Conservation (phyloP, 1,139 yeast genomes). For the Pichia sp. region DNA sequence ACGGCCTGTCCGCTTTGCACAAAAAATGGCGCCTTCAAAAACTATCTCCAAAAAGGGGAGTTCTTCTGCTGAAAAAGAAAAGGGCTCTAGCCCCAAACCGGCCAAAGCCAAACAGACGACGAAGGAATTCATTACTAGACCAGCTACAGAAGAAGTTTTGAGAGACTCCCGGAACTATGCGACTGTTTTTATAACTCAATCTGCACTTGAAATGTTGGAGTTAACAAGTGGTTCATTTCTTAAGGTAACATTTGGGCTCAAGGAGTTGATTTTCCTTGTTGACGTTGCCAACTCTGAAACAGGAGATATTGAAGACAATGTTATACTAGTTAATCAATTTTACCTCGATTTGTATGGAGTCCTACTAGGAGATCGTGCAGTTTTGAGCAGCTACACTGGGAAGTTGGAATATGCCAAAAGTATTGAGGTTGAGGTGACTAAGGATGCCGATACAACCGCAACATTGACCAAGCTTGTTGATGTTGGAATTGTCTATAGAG, state of each 20-base stretch:
- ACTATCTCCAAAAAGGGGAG: slow-evolving; percentile 11
- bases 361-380: slow-evolving; percentile 68
- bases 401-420: slow-evolving; percentile 42
- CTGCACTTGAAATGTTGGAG: slow-evolving; percentile 50
- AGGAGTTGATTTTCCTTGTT: slow-evolving; percentile 45
- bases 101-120: slow-evolving; percentile 44
- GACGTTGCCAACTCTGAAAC: slow-evolving; percentile 38
- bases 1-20: neutral
- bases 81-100: slow-evolving; percentile 19
- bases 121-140: slow-evolving; percentile 52
- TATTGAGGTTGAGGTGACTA: slow-evolving; percentile 13
- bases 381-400: slow-evolving; percentile 39
- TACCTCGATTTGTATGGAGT: slow-evolving; percentile 54
- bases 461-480: slow-evolving; percentile 26
- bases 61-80: slow-evolving; percentile 12
- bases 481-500: slow-evolving; percentile 26
- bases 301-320: slow-evolving; percentile 42
- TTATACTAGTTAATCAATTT: slow-evolving; percentile 47
- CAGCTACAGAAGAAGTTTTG: slow-evolving; percentile 35
- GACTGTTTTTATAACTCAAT: slow-evolving; percentile 41
- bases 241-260: slow-evolving; percentile 41
- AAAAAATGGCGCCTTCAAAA: slow-evolving; percentile 2
- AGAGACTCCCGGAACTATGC: slow-evolving; percentile 38
- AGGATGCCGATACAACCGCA: neutral
- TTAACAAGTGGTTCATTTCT: slow-evolving; percentile 53